Evolutionary conservation across 345 rosid genomes (phyloP).

Genomic region (Sonneratia caseolaris): DNA sequence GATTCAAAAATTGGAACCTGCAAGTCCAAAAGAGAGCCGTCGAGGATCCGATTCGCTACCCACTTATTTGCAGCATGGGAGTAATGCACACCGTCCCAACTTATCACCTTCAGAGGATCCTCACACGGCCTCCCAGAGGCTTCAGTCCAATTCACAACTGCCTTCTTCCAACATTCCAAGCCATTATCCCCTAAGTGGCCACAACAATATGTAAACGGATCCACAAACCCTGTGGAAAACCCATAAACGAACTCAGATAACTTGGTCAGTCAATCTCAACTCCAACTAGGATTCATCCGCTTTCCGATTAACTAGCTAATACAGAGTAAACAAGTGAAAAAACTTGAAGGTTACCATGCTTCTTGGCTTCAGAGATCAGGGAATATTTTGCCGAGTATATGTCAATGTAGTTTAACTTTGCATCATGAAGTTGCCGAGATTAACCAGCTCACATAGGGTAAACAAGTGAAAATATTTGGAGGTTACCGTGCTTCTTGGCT

Average conservation of each 20-base stretch:
- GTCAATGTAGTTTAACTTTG: conserved; percentile 52
- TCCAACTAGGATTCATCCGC: background rate
- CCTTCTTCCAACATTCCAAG: conserved; percentile 54
- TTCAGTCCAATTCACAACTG: conserved; percentile 46
- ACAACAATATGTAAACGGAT: conserved; percentile 53
- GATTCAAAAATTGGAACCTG: conserved; percentile 17
- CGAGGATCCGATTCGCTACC: conserved; percentile 33
- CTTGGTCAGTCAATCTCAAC: background rate
- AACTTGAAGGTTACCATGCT: conserved; percentile 30
- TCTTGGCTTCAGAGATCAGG: conserved; percentile 35
- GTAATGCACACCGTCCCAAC: conserved; percentile 80
- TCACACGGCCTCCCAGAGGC: conserved; percentile 47
- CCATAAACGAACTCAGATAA: background rate
- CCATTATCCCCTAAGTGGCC: conserved; percentile 49
- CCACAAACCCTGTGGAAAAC: conserved; percentile 46
- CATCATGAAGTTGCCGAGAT: conserved; percentile 22
- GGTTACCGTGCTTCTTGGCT: conserved; percentile 44
- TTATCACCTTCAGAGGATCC: conserved; percentile 39
- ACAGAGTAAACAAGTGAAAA: background rate
- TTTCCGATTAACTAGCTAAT: background rate
- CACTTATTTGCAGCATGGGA: conserved; percentile 45
- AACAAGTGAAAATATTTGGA: background rate
- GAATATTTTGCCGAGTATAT: conserved; percentile 53
- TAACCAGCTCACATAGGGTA: no score
- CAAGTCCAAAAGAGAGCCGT: conserved; percentile 38